Base-by-base conservation (phyloP, 2,329 filamentous ascomycete species). In the Zymoseptoria ardabiliae region DNA sequence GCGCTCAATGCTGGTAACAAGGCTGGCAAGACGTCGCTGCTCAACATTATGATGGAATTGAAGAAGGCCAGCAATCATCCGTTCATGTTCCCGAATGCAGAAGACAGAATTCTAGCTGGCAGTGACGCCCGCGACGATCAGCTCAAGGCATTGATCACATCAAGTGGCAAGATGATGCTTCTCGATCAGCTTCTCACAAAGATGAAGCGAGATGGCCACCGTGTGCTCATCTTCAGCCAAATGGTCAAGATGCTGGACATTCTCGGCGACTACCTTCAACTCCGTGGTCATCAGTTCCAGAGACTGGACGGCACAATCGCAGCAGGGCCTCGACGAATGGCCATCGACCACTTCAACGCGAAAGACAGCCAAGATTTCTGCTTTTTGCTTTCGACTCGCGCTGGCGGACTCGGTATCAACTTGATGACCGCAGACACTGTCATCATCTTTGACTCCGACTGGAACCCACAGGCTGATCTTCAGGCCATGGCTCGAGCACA, bases 161-260 rank as follows among this genome's bases (percentile, higher is more conserved):
- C 91, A 72, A 99, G 94, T 76, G 95, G 95, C 67, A 99, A 99
- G 78, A 97, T 99, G 94, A 97, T 97, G 91, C 81, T 99, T 54
- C 84, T 99, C 7, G 94, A 99, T 69, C 91, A 92, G 72, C 85
- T 99, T n/a, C 82, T 99, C 10, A 88, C 89, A 5, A 99, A 99
- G 76, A 78, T 99, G 65, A 96, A 89, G 74, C 90, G 88, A 66
- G 94, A 99, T 70, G 91, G 90, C 53, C 94, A 99, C 75, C 90
- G 94, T 57, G 95, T 99, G 11, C 78, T 99, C 63, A 97, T 99
- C 65, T 99, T 99, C 79, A 97, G 93, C 73, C 94, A 99, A 73
- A 99, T 99, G 94, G 95, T 99, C 41, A 95, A 91, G 72, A 97
- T 99, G 89, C 83, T 99, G 21, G 92, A 99, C 70, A 94, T 99